phyloP scores from a whole-genome alignment of 2,329 filamentous ascomycete species.

The Aspergillus sp. region DNA sequence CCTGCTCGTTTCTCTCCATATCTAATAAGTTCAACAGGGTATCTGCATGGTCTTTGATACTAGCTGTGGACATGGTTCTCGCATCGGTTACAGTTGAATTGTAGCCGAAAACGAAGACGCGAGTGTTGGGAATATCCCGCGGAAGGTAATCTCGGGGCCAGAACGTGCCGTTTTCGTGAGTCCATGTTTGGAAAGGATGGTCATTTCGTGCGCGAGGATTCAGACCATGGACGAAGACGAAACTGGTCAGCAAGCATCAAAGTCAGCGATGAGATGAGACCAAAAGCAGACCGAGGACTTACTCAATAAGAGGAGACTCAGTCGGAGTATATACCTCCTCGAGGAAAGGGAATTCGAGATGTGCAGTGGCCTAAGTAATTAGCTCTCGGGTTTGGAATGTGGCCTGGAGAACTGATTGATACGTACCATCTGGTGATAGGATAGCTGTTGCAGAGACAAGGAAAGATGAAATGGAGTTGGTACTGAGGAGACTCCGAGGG shows the following conservation, averaged over 20 bases:
- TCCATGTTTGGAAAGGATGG: conserved; percentile 36
- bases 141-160: conserved; percentile 27
- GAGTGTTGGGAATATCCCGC: conserved; percentile 29
- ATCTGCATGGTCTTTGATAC: conserved; percentile 37
- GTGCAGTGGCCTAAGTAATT: conserved; percentile 13
- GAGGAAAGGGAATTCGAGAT: conserved; percentile 32
- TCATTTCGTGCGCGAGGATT: conserved; percentile 31
- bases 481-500: background rate
- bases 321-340: conserved; percentile 28
- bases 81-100: conserved; percentile 32
- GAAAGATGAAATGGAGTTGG: background rate
- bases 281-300: background rate
- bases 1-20: conserved; percentile 28
- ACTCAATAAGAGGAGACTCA: conserved; percentile 29
- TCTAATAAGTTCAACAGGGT: conserved; percentile 33
- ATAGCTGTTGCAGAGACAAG: background rate
- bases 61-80: conserved; percentile 34
- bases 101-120: conserved; percentile 34
- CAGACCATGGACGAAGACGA: conserved; percentile 34
- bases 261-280: background rate
- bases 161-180: conserved; percentile 27
- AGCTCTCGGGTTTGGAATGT: background rate
- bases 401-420: background rate
- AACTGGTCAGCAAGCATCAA: conserved; percentile 12
- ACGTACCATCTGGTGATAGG: conserved; percentile 14